phyloP scores from a whole-genome alignment of 768 basidiomycete genomes.

The Albatrellus ellisii region DNA sequence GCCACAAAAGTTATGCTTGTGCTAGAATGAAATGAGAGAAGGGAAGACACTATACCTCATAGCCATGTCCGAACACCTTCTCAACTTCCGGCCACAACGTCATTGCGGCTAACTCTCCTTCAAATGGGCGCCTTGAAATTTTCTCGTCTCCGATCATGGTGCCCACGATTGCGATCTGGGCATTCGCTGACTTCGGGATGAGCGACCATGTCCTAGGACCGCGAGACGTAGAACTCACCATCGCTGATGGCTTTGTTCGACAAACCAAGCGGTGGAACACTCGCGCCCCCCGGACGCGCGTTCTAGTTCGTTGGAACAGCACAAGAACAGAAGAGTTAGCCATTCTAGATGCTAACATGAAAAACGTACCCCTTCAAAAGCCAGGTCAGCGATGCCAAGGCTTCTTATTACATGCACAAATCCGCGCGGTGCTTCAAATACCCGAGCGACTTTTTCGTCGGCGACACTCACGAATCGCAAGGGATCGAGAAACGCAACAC shows the following conservation, averaged over 20 bases:
- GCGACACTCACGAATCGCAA: slow-evolving; percentile 82
- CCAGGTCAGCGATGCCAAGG: slow-evolving; percentile 34
- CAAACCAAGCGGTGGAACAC: slow-evolving; percentile 84
- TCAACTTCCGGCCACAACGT: slow-evolving; percentile 97
- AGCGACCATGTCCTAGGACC: background rate
- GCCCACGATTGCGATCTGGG: slow-evolving; percentile 16
- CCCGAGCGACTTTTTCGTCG: slow-evolving; percentile 90
- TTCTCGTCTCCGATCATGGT: background rate
- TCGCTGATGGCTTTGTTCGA: slow-evolving; percentile 88
- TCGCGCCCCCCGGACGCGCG: slow-evolving; percentile 62
- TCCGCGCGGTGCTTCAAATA: slow-evolving; percentile 81
- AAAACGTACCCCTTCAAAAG: slow-evolving; percentile 35
- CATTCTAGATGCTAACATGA: background rate
- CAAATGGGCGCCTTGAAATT: slow-evolving; percentile 43
- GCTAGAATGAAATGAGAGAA: background rate
- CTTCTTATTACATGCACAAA: slow-evolving; percentile 57
- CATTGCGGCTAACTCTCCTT: slow-evolving; percentile 75
- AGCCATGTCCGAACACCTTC: slow-evolving; percentile 96
- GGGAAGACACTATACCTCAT: slow-evolving; percentile 51
- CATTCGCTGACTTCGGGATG: slow-evolving; percentile 9
- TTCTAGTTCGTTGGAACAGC: slow-evolving; percentile 28
- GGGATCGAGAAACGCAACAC: slow-evolving; percentile 60
- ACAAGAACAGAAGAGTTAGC: background rate
- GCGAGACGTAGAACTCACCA: slow-evolving; percentile 5
- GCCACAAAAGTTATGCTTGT: background rate